Evolutionary conservation across 2,329 filamentous ascomycete genomes (phyloP).

Genomic region (Zymoseptoria crescenta): DNA sequence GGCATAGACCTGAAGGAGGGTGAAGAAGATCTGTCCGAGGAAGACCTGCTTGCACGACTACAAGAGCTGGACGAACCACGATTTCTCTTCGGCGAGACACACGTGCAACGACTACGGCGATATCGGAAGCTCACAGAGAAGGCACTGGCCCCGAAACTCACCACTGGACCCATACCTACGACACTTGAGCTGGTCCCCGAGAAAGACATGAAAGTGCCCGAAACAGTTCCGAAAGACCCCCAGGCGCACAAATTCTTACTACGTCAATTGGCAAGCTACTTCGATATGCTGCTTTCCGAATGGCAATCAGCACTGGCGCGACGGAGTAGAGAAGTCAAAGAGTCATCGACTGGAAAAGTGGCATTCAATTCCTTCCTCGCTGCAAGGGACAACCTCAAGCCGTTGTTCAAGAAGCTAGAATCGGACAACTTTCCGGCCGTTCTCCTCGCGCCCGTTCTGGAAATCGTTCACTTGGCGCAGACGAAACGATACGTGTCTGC

Average conservation of each 20-base stretch:
- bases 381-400: conserved; percentile 78
- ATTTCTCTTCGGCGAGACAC: conserved; percentile 72
- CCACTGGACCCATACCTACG: conserved; percentile 77
- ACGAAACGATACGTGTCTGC: conserved; percentile 89
- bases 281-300: conserved; percentile 87
- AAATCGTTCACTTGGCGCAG: conserved; percentile 88
- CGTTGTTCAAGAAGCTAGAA: conserved; percentile 85
- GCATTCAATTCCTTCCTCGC: conserved; percentile 81
- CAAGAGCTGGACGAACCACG: conserved; percentile 66
- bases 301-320: conserved; percentile 71
- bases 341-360: conserved; percentile 70
- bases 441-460: conserved; percentile 66
- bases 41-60: conserved; percentile 60
- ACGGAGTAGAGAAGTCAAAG: conserved; percentile 51
- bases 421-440: conserved; percentile 70
- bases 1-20: conserved; percentile 23
- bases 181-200: conserved; percentile 72
- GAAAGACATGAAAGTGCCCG: conserved; percentile 77
- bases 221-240: conserved; percentile 53
- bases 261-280: conserved; percentile 86
- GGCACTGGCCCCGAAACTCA: conserved; percentile 38
- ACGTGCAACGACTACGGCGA: conserved; percentile 59
- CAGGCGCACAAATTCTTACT: conserved; percentile 65
- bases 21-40: conserved; percentile 60
- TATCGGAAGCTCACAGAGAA: conserved; percentile 55